These are phyloP conservation scores for Mycena rebaudengoi DNA, from an alignment of 768 basidiomycete genomes.

Conservation along the genomic window DNA sequence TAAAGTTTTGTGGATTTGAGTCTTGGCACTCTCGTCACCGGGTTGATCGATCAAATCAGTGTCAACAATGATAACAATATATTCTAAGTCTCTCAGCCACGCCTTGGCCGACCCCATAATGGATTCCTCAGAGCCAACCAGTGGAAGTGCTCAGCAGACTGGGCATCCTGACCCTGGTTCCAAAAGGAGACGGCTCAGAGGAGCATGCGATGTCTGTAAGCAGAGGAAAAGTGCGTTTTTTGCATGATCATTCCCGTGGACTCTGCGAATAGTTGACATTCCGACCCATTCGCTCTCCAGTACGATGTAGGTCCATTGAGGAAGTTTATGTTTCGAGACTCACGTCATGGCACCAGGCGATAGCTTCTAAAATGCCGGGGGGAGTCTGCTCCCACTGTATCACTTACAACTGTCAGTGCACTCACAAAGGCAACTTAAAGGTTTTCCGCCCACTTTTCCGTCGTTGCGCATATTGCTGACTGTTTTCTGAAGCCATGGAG, in stretches of 20 bases:
- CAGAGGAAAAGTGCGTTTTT: constrained; percentile 8
- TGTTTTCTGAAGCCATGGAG: not conserved
- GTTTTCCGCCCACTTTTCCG: not conserved
- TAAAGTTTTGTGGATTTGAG: too few relatives aligned
- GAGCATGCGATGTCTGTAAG: constrained; percentile 19
- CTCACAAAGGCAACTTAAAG: constrained; percentile 17
- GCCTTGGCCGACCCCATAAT: too few relatives aligned
- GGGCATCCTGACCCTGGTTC: constrained; percentile 22
- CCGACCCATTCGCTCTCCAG: not conserved
- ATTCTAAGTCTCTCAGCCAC: too few relatives aligned
- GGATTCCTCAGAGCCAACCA: too few relatives aligned
- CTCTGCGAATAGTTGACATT: not conserved
- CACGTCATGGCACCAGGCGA: constrained; percentile 40
- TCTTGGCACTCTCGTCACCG: too few relatives aligned
- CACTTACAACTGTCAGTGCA: constrained; percentile 53
- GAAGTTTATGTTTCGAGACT: not conserved
- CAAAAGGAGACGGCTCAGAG: constrained; percentile 20
- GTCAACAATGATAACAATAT: too few relatives aligned
- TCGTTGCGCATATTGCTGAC: not conserved
- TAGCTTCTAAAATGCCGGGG: constrained; percentile 53
- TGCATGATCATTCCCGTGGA: not conserved
- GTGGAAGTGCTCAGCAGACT: too few relatives aligned
- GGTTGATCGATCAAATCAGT: too few relatives aligned
- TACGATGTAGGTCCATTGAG: constrained; percentile 7
- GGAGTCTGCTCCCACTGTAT: constrained; percentile 56